These are phyloP conservation scores for Citrullus amarus DNA, from an alignment of 306 rosid genomes.

Conservation along the genomic window DNA sequence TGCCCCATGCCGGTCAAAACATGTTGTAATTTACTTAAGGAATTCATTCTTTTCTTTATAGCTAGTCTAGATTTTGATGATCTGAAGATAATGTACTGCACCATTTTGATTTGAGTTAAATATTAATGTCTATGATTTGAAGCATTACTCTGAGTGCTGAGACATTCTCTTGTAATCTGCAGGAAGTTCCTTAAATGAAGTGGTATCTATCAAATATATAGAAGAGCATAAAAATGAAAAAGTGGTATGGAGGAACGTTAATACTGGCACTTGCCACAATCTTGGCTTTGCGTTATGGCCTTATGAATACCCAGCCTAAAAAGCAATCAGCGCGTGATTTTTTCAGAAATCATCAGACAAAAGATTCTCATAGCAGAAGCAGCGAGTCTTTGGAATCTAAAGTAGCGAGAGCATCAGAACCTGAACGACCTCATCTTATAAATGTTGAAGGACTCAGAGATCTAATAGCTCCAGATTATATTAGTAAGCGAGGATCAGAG, in stretches of 20 bases:
- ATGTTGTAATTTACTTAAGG: not conserved
- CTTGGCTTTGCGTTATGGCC: conserved; percentile 45
- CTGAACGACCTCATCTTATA: conserved; percentile 32
- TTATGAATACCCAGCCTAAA: conserved; percentile 36
- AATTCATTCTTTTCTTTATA: not conserved
- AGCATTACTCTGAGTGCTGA: not conserved
- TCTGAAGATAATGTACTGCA: not conserved
- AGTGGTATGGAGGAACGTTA: conserved; percentile 74
- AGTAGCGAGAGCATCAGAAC: conserved; percentile 18
- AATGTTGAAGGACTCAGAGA: conserved; percentile 48
- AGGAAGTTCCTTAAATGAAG: not conserved
- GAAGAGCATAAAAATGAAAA: conserved; percentile 46
- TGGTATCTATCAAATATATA: not conserved
- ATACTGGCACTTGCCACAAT: conserved; percentile 45
- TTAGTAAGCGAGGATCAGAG: conserved; percentile 32
- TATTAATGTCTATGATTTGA: not conserved
- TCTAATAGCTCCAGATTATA: conserved; percentile 27
- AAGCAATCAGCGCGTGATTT: conserved; percentile 47
- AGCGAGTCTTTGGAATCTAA: conserved; percentile 17
- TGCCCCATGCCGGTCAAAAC: not conserved
- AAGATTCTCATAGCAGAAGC: conserved; percentile 17
- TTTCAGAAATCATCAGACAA: conserved; percentile 34
- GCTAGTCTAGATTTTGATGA: not conserved
- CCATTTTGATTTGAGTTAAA: not conserved
- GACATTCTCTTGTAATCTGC: not conserved